Evolutionary conservation across 2,329 filamentous ascomycete genomes (phyloP), one percentile per base, ranked within the genome.

Genomic region (Rosellinia necatrix): DNA sequence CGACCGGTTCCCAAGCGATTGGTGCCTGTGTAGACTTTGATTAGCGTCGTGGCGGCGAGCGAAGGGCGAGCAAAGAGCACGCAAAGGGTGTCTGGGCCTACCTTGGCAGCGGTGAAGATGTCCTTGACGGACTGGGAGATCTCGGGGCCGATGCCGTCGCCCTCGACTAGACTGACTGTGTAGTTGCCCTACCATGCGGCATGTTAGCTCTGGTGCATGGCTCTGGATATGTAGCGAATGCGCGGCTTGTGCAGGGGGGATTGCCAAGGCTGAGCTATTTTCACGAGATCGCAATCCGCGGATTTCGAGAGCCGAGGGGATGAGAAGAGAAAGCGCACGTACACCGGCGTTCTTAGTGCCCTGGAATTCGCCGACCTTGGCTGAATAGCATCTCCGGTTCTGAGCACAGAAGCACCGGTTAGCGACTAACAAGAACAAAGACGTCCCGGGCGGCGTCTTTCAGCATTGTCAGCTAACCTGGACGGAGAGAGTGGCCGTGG

Each of bases 61-160:
- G n/a, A 1, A 10, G 35, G 5, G 4, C 15, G 25, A 41, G 46
- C n/a, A 22, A 21, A 22, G 22, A 22, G n/a, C n/a, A n/a, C n/a
- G n/a, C 9, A n/a, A 25, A 15, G 12, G 38, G 43, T 22, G 34
- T n/a, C 25, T 35, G 25, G 59, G 75, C 80, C 61, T 80, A 96
- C 93, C 76, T 96, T 90, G 70, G 94, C 94, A 69, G 94, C 94
- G 70, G 87, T 83, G 81, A 97, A 99, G 78, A 99, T 99, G 76
- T 97, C 91, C 86, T 97, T 99, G 72, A 99, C 92, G 47, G 94
- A 96, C 78, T 96, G 88, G 65, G 94, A 87, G 74, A 99, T 99
- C 81, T 99, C 93, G 64, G 94, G 94, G 60, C 94, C 94, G 75
- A 99, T 99, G 75, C 94, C 94, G 73, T 99, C 96, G 78, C 96